Conservation (phyloP, 2,329 filamentous ascomycete genomes). For the Aspergillus quadricinctus region DNA sequence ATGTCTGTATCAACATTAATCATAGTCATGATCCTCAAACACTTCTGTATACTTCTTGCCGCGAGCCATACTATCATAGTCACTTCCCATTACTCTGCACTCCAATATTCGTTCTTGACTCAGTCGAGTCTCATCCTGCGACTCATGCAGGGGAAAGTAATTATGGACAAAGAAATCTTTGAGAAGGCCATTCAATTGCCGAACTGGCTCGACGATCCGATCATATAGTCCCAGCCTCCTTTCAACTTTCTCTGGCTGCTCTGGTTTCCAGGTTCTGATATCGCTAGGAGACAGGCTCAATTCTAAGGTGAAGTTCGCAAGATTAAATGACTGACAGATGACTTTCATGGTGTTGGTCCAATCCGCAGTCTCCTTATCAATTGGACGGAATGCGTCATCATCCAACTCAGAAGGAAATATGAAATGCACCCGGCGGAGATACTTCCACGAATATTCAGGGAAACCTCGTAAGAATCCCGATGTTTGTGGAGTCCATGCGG, state of each 20-base stretch:
- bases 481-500: background rate
- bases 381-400: background rate
- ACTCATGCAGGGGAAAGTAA: background rate
- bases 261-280: background rate
- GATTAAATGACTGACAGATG: background rate
- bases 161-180: slow-evolving; percentile 2
- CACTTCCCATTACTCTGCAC: background rate
- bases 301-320: background rate
- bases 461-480: background rate
- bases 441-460: background rate
- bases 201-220: background rate
- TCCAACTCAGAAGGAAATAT: background rate
- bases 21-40: too few relatives aligned
- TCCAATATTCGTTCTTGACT: background rate
- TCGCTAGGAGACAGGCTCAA: background rate
- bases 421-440: slow-evolving; percentile 1
- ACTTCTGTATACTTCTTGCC: background rate
- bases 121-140: background rate
- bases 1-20: too few relatives aligned
- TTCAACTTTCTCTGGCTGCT: too few relatives aligned
- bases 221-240: background rate
- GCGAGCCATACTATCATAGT: background rate
- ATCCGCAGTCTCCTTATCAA: background rate
- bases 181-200: background rate
- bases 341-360: background rate